These are phyloP conservation scores for Tripidium arundinaceum DNA, from an alignment of 202 grass and related monocot genomes.

Conservation along the genomic window DNA sequence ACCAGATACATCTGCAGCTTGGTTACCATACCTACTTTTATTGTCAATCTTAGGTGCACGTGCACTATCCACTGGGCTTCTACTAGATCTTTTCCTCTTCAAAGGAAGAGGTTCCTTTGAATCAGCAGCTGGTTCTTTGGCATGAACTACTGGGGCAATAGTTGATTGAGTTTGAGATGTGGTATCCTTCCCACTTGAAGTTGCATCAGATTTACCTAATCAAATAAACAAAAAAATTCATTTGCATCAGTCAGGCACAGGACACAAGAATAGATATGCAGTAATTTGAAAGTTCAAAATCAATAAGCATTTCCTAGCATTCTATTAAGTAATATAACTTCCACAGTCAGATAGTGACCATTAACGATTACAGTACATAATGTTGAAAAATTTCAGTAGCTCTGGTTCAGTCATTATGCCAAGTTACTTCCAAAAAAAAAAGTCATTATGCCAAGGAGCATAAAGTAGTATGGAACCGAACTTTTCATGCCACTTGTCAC, in stretches of 20 bases:
- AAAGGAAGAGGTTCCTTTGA: slow-evolving; percentile 39
- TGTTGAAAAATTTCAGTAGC: slow-evolving; percentile 25
- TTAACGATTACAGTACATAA: not conserved
- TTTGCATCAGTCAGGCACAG: not conserved
- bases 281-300: slow-evolving; percentile 19
- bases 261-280: not conserved
- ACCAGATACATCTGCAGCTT: slow-evolving; percentile 74
- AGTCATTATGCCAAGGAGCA: slow-evolving; percentile 6
- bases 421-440: too few species aligned
- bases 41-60: slow-evolving; percentile 33
- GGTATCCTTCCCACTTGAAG: slow-evolving; percentile 29
- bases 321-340: not conserved
- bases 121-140: slow-evolving; percentile 34
- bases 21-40: slow-evolving; percentile 47
- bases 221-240: slow-evolving; percentile 19
- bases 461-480: not conserved
- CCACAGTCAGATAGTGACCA: slow-evolving; percentile 1
- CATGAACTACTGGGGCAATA: slow-evolving; percentile 24
- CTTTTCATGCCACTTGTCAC: not conserved
- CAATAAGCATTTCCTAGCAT: not conserved
- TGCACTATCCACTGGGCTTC: slow-evolving; percentile 1
- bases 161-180: slow-evolving; percentile 27
- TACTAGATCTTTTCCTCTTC: slow-evolving; percentile 54
- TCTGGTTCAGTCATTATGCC: not conserved
- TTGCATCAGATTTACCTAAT: slow-evolving; percentile 43